Evolutionary conservation across 345 rosid species (phyloP).

Genomic region (Citrus cavaleriei): DNA sequence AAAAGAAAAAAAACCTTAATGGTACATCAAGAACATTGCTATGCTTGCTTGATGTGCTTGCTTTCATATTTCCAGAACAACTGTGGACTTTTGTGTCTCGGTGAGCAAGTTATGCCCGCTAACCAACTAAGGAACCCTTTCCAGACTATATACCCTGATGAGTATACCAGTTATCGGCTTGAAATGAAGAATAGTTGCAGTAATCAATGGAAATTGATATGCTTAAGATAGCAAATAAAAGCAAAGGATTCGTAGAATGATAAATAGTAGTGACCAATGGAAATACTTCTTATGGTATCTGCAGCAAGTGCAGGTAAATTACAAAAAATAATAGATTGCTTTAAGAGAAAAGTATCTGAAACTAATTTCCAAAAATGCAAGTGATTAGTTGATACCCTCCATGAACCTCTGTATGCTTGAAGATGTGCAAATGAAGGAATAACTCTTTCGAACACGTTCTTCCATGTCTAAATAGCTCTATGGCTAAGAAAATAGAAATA

Average conservation of each 20-base stretch:
- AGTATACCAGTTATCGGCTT: not conserved
- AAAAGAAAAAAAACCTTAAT: not conserved
- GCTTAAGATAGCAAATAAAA: not conserved
- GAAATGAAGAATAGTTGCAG: not conserved
- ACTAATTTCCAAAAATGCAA: not conserved
- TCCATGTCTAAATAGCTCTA: not conserved
- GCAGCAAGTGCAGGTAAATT: not conserved
- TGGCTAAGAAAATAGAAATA: not conserved
- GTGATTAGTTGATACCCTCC: not conserved
- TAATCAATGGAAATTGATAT: not conserved
- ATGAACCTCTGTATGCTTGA: not conserved
- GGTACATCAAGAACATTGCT: not conserved
- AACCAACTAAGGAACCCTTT: not conserved
- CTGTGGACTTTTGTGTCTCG: not conserved
- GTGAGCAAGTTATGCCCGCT: not conserved
- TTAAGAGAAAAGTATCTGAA: not conserved
- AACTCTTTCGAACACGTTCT: not conserved
- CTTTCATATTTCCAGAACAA: not conserved
- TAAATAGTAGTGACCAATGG: not conserved
- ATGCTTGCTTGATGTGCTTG: not conserved
- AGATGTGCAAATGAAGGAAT: not conserved
- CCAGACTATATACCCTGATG: not conserved
- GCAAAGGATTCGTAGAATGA: not conserved
- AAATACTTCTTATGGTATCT: not conserved
- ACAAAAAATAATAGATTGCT: not conserved